Evolutionary conservation across 805 yeast species (phyloP).

Genomic region (Cyberlindnera meyerae): DNA sequence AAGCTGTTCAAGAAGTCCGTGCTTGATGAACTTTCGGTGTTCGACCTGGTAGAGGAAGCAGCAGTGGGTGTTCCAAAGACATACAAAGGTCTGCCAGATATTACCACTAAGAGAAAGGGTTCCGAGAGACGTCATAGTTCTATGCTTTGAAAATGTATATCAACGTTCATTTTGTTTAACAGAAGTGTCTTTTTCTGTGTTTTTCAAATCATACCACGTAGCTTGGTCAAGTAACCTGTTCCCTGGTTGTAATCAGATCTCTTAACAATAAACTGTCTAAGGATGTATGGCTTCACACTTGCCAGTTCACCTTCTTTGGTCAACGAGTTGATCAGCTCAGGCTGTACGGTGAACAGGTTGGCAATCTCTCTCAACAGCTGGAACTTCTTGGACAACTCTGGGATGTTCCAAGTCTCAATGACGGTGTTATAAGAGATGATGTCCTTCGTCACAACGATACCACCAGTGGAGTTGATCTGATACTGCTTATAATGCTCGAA

Average conservation of each 20-base stretch:
- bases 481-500: constrained; percentile 71
- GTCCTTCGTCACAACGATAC: constrained; percentile 76
- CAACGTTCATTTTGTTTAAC: no score
- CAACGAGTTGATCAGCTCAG: constrained; percentile 70
- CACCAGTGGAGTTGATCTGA: constrained; percentile 77
- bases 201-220: constrained; percentile 23
- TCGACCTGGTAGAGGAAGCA: constrained; percentile 27
- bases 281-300: constrained; percentile 52
- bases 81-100: constrained; percentile 23
- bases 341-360: constrained; percentile 79
- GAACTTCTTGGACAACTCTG: constrained; percentile 57
- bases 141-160: constrained; percentile 10
- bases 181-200: no score
- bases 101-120: constrained; percentile 13
- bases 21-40: constrained; percentile 24
- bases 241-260: constrained; percentile 65
- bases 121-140: constrained; percentile 25
- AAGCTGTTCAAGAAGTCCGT: constrained; percentile 9
- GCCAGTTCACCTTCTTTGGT: constrained; percentile 78
- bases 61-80: constrained; percentile 27
- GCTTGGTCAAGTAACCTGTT: constrained; percentile 20
- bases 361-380: constrained; percentile 76
- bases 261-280: constrained; percentile 62
- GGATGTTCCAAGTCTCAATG: constrained; percentile 62
- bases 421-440: constrained; percentile 68